These are phyloP conservation scores for Ilyonectria mors-panacis DNA, from an alignment of 2,329 filamentous ascomycete species.

Conservation along the genomic window DNA sequence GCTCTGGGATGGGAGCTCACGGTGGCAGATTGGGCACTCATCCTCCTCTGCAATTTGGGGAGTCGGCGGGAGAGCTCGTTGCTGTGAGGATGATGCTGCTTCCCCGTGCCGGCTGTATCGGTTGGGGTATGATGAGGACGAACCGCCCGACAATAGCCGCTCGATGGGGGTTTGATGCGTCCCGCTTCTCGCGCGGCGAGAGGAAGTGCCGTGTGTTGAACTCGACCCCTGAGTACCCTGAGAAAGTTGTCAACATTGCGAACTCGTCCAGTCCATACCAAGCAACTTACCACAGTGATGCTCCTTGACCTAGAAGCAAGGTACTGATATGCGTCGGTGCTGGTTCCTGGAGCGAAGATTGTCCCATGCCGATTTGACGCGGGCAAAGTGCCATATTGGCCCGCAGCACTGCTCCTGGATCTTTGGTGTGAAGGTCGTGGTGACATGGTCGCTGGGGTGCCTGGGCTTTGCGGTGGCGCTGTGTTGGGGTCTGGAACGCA, in stretches of 20 bases:
- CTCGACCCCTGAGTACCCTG: constrained; percentile 39
- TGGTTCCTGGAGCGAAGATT: constrained; percentile 53
- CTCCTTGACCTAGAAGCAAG: constrained; percentile 58
- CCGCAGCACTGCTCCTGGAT: constrained; percentile 61
- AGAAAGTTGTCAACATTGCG: constrained; percentile 22
- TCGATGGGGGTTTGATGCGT: constrained; percentile 55
- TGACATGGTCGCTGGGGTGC: constrained; percentile 52
- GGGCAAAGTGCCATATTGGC: constrained; percentile 49
- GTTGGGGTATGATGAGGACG: constrained; percentile 50
- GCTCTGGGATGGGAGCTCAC: constrained; percentile 74
- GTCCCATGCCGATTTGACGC: constrained; percentile 53
- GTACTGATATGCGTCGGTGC: constrained; percentile 55
- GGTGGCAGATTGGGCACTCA: constrained; percentile 83
- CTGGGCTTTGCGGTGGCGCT: constrained; percentile 65
- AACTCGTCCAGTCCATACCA: neutral
- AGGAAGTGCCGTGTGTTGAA: constrained; percentile 46
- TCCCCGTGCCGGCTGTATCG: constrained; percentile 51
- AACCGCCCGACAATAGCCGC: constrained; percentile 56
- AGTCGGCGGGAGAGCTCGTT: constrained; percentile 59
- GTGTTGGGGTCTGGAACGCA: constrained; percentile 75
- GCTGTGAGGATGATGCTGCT: constrained; percentile 55
- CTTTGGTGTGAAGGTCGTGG: constrained; percentile 59
- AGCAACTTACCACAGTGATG: constrained; percentile 64
- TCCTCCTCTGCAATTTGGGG: constrained; percentile 78
- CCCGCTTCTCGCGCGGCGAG: constrained; percentile 49